A percentile compares a stretch with the other conserved stretches of the same genome.
Evolutionary conservation across 2,329 filamentous ascomycete species (phyloP).

Genomic region (Cladosporium sp.): DNA sequence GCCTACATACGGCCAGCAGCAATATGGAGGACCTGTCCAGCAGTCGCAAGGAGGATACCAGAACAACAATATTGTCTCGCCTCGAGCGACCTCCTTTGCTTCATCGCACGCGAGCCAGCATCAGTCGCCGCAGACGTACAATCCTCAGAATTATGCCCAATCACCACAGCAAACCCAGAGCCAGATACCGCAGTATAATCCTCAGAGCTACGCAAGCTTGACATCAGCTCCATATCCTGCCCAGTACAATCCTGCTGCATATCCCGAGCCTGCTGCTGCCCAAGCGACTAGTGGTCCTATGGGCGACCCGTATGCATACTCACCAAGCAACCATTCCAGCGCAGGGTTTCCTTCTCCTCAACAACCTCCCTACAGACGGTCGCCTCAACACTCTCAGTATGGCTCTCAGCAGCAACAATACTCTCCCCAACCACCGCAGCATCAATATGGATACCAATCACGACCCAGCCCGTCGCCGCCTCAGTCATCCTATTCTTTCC

Average conservation of each 20-base stretch:
- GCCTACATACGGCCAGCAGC: slow-evolving; percentile 21
- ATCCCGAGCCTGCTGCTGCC: slow-evolving; percentile 21
- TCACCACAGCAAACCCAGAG: slow-evolving; percentile 42
- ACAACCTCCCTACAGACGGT: slow-evolving; percentile 10
- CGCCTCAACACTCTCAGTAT: slow-evolving; percentile 17
- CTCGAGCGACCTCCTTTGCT: slow-evolving; percentile 7
- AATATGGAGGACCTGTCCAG: slow-evolving; percentile 25
- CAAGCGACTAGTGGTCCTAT: slow-evolving; percentile 25
- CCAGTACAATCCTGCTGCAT: slow-evolving; percentile 24
- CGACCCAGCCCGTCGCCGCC: slow-evolving; percentile 22
- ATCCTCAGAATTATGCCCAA: slow-evolving; percentile 57
- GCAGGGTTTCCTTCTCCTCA: slow-evolving; percentile 5
- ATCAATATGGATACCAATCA: slow-evolving; percentile 15
- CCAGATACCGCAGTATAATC: slow-evolving; percentile 62
- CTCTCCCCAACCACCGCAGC: slow-evolving; percentile 22
- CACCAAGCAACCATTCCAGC: slow-evolving; percentile 17
- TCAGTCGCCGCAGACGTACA: slow-evolving; percentile 47
- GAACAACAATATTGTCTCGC: slow-evolving; percentile 11
- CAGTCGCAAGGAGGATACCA: slow-evolving; percentile 20
- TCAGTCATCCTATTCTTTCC: slow-evolving; percentile 18
- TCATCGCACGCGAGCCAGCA: slow-evolving; percentile 32
- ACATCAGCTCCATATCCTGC: slow-evolving; percentile 31
- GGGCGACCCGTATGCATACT: slow-evolving; percentile 25
- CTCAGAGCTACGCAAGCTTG: slow-evolving; percentile 53
- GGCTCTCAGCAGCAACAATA: slow-evolving; percentile 19